A percentile compares a stretch with the other conserved stretches of the same genome.
Evolutionary conservation across 2,329 filamentous ascomycete genomes (phyloP).

Genomic region (Verruconis gallopava): DNA sequence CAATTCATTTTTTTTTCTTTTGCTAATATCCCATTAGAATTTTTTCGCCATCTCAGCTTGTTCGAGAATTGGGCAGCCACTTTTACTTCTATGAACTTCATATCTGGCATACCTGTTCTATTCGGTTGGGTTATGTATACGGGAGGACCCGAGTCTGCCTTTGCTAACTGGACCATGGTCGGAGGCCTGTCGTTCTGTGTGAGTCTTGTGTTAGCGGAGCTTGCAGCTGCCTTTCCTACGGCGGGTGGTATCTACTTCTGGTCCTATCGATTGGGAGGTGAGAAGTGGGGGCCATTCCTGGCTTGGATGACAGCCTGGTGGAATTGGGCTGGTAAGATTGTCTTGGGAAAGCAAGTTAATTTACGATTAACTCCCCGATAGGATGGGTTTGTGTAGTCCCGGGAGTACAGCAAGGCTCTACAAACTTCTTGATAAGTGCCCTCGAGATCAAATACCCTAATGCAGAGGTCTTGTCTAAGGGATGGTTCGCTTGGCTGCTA

Average conservation of each 20-base stretch:
- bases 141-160: slow-evolving; percentile 26
- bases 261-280: slow-evolving; percentile 25
- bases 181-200: slow-evolving; percentile 25
- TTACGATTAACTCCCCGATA: too few species aligned
- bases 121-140: slow-evolving; percentile 29
- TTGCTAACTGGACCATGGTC: slow-evolving; percentile 29
- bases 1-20: too few species aligned
- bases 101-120: slow-evolving; percentile 27
- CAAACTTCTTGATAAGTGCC: slow-evolving; percentile 29
- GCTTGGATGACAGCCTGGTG: slow-evolving; percentile 31
- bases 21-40: too few species aligned
- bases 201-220: slow-evolving; percentile 26
- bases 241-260: slow-evolving; percentile 29
- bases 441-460: slow-evolving; percentile 27
- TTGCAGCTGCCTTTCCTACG: slow-evolving; percentile 25
- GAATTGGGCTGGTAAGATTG: slow-evolving; percentile 28
- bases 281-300: slow-evolving; percentile 25
- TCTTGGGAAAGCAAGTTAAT: slow-evolving; percentile 18
- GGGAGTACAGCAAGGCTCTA: slow-evolving; percentile 27
- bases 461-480: slow-evolving; percentile 20
- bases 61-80: slow-evolving; percentile 28
- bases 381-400: slow-evolving; percentile 27
- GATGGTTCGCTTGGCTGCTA: slow-evolving; percentile 27
- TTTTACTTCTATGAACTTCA: slow-evolving; percentile 27
- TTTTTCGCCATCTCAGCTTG: slow-evolving; percentile 18